A percentile compares a stretch with the other conserved stretches of the same genome.
Evolutionary conservation across 2,329 filamentous ascomycete genomes (phyloP).

Genomic region (Setomelanomma holmii): DNA sequence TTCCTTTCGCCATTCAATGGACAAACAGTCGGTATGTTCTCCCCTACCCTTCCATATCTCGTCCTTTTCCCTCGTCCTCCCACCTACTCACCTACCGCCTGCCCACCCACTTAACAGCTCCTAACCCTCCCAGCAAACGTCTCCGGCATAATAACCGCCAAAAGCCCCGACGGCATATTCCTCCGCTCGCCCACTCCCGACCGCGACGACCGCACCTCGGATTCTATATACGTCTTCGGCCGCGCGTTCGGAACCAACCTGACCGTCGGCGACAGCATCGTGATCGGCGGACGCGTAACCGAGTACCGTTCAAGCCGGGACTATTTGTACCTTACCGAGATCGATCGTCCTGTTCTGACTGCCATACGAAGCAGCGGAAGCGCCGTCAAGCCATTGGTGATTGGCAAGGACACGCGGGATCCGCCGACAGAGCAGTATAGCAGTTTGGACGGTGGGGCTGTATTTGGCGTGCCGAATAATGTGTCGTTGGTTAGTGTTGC

Average conservation of each 20-base stretch:
- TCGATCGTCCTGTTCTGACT: conserved; percentile 60
- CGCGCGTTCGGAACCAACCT: conserved; percentile 59
- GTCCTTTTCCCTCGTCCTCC: conserved; percentile 55
- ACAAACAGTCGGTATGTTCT: conserved; percentile 53
- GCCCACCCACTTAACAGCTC: conserved; percentile 55
- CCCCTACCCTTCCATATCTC: conserved; percentile 12
- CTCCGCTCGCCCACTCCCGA: conserved; percentile 67
- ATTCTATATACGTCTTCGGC: conserved; percentile 71
- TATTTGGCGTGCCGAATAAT: conserved; percentile 71
- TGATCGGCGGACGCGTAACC: conserved; percentile 64
- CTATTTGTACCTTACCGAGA: conserved; percentile 71
- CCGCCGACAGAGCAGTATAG: conserved; percentile 70
- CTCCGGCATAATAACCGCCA: conserved; percentile 70
- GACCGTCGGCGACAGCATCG: conserved; percentile 68
- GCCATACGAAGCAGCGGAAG: conserved; percentile 62
- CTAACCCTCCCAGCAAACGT: conserved; percentile 52
- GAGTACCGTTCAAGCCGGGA: conserved; percentile 65
- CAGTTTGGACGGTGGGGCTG: conserved; percentile 68
- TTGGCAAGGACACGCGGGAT: conserved; percentile 63
- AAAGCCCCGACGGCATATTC: conserved; percentile 68
- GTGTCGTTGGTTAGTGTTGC: conserved; percentile 61
- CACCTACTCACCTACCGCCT: conserved; percentile 66
- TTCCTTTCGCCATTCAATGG: conserved; percentile 68
- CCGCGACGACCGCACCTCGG: conserved; percentile 64
- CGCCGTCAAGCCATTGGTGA: conserved; percentile 63